Evolutionary conservation across 768 basidiomycete genomes (phyloP), one percentile per base, ranked within the genome.

Genomic region (Sporobolomyces phaffii): DNA sequence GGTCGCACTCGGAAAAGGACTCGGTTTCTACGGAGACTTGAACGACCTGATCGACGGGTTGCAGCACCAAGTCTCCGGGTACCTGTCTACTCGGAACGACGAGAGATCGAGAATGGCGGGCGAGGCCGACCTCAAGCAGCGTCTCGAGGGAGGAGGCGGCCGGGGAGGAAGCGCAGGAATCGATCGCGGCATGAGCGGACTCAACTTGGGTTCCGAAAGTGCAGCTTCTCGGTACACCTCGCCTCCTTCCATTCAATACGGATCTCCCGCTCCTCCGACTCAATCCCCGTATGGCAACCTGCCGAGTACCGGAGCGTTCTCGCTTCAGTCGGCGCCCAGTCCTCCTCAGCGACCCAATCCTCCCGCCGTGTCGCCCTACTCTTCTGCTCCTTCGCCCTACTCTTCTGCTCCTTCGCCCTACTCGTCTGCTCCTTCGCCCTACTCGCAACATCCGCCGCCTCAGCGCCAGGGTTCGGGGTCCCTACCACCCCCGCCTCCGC

Each of bases 11-110:
- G 31, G 26, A 40, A 93, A 92, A 76, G 94, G 93, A 0, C 80
- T 91, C 2, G 85, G 87, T 48, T 99, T 94, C 78, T 97, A 99
- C 76, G 81, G 81, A 9, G 90, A 93, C 69, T 82, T 98, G 18
- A 82, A 81, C 0, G 84, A 85, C 22, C 78, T 93, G 41, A 81
- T 85, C 15, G 73, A 78, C 0, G 83, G 81, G 11, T 82, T 97
- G 7, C 79, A 81, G 40, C 77, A 81, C 6, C 85, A 85, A 62
- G 83, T 84, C 4, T 83, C 81, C 54, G 78, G 80, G 0, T 96
- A 87, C 74, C 80, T 91, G 11, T 78, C 82, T 0, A 80, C 82
- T 22, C 81, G 94, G 33, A 82, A 81, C 11, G 78, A 80, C 0
- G 92, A 98, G 76, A 82, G 92, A 13, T 86, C 89, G 24, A 79